Base-by-base conservation (phyloP, 23 red algal genomes). In the Gracilaria domingensis region DNA sequence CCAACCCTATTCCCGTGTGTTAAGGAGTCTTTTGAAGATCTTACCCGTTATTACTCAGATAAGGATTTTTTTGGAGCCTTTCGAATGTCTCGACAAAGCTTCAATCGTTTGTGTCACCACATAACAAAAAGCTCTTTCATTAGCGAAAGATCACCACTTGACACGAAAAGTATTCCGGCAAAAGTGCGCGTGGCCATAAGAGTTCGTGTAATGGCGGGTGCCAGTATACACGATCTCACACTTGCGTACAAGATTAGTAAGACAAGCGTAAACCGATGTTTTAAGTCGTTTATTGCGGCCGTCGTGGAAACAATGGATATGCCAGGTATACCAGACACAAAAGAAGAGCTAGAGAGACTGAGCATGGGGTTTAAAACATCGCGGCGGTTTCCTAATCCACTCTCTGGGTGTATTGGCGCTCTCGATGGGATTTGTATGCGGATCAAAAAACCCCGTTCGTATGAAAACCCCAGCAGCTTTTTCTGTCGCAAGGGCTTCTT, bases 321-420 rank as follows among this genome's bases (percentile, higher is more conserved):
- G 11, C 40, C 53, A 8, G 53, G 47, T 8, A 42, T 82, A 3
- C 44, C 79, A 32, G 51, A 55, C 28, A 40, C 60, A 1, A 0
- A 82, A 1, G 20, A 54, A 0, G 51, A 14, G 11, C 38, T 59
- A 8, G 11, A 39, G 53, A 11, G 33, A 36, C 4, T 82, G 8
- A 44, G 12, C 42, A 51, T 24, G 28, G 45, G 74, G 3, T 79
- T 79, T 33, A 79, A 79, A 26, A 51, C 23, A 3, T 79, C 74
- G 4, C 44, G 74, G 25, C 5, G 12, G 35, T 57, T 44, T 26
- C 74, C 23, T 5, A 79, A 57, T 44, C 42, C 74, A 4, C 44
- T 79, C 28, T 79, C 74, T 24, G 74, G 74, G 16, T 79, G 74
- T 51, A 57, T 79, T 24, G 74, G 74, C 2, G 74, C 74, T 12